Conservation (phyloP, 1,284 basidiomycete genomes). For the Ceratobasidium papillatum region DNA sequence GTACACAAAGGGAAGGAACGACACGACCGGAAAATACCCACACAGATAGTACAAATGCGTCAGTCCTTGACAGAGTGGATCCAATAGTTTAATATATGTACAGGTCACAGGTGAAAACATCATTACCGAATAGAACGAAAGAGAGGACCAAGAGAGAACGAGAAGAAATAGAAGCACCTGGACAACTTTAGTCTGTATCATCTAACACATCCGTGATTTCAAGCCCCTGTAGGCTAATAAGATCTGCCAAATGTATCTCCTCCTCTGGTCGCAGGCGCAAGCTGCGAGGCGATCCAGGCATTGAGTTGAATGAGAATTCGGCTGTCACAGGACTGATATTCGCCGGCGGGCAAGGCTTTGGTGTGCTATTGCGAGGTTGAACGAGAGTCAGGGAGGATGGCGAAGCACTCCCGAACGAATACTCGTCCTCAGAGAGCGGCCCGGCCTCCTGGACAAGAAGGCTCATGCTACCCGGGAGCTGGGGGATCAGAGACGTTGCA, state of each 20-base stretch:
- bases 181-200: neutral
- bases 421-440: constrained; percentile 10
- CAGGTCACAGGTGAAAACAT: neutral
- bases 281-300: constrained; percentile 39
- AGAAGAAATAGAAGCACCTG: neutral
- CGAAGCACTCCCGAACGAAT: constrained; percentile 11
- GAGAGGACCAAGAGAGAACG: neutral
- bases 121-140: neutral
- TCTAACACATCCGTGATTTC: constrained; percentile 26
- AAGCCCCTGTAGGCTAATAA: constrained; percentile 40
- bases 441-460: constrained; percentile 37
- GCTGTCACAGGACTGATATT: constrained; percentile 34
- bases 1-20: neutral
- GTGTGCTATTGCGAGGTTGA: constrained; percentile 27
- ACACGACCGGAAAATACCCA: neutral
- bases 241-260: constrained; percentile 45
- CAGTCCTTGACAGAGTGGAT: neutral
- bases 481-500: constrained; percentile 12
- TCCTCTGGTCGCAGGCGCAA: constrained; percentile 43
- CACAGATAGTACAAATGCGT: neutral
- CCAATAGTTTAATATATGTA: neutral
- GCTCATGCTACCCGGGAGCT: constrained; percentile 32
- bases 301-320: constrained; percentile 39
- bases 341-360: constrained; percentile 2
- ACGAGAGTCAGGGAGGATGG: constrained; percentile 24